phyloP scores from a whole-genome alignment of 345 rosid species.

The Pugionium cornutum region DNA sequence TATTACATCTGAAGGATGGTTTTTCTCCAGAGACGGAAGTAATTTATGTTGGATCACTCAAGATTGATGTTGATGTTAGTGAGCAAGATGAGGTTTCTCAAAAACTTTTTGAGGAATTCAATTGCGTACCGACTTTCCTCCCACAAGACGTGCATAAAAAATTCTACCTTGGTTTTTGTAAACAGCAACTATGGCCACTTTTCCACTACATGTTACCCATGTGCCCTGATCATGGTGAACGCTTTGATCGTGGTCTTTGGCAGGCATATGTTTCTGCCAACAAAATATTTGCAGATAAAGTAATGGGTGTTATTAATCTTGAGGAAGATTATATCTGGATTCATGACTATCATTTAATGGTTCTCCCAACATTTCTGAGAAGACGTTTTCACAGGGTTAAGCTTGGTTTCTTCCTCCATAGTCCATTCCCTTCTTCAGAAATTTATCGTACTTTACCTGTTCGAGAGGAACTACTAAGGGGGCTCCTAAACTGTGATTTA shows the following conservation, averaged over 20 bases:
- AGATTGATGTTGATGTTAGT: conserved; percentile 39
- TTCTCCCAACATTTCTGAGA: conserved; percentile 53
- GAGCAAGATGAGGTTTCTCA: conserved; percentile 55
- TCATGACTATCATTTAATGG: conserved; percentile 58
- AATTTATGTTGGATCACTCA: conserved; percentile 50
- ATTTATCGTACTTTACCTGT: conserved; percentile 53
- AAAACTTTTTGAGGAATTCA: conserved; percentile 45
- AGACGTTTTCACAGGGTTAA: conserved; percentile 47
- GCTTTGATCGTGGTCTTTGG: conserved; percentile 48
- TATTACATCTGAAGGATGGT: conserved; percentile 49
- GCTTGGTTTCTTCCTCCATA: conserved; percentile 41
- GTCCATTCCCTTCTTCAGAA: conserved; percentile 47
- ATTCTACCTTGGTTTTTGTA: conserved; percentile 53
- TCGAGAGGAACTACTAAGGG: conserved; percentile 48
- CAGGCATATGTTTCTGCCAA: conserved; percentile 56
- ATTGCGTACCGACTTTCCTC: conserved; percentile 51
- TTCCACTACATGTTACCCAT: conserved; percentile 57
- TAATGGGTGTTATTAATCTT: conserved; percentile 47
- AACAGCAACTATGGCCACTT: conserved; percentile 54
- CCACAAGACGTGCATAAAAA: conserved; percentile 48
- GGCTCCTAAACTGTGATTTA: conserved; percentile 49
- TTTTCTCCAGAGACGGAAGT: conserved; percentile 47
- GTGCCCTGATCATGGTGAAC: conserved; percentile 49
- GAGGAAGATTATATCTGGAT: conserved; percentile 55
- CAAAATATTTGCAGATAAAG: conserved; percentile 52